Evolutionary conservation across 1,284 basidiomycete species (phyloP), one percentile per base, ranked within the genome.

Genomic region (Pyrrhoderma noxium): DNA sequence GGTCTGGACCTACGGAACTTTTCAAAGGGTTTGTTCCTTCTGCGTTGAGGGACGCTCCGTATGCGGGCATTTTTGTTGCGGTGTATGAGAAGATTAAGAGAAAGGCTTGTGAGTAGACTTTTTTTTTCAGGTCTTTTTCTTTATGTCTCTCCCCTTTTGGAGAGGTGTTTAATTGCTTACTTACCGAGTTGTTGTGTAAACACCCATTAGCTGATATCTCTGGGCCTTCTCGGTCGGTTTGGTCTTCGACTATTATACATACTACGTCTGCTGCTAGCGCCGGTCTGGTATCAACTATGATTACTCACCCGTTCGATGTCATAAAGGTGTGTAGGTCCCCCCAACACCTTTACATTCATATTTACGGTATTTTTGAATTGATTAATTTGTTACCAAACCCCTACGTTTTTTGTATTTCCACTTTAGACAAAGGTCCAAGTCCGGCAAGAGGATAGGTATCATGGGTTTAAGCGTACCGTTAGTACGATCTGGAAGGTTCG

Each of bases 51-150:
- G 95, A 99, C 64, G 95, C 95, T 2, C 96, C 95, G 0, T 95
- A 97, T 61, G 94, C 95, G 0, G 95, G 95, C 0, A 66, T 99
- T 7, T 99, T 97, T 60, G 76, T 98, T 16, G 81, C 93, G 0
- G 82, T 88, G 48, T 99, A 99, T 65, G 95, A 97, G 65, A 78
- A 80, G 41, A 79, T 86, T 57, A 94, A 94, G 64, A 74, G 74
- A 38, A 75, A 89, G 57, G 70, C 80, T 3, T 72, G 87, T 85
- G 62, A 60, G 76, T 59, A 11, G 36, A 19, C 40, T 7, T n/a
- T 40, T 14, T 7, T 22, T 13, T 42, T 40, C 23, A 2, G 21
- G 23, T n/a, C 13, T 27, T 40, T 35, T 27, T n/a, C 37, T 16
- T 45, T 21, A 9, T 42, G 18, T 45, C 47, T n/a, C n/a, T n/a